These are phyloP conservation scores for Russula ochroleuca DNA, from an alignment of 768 basidiomycete species.

Conservation along the genomic window DNA sequence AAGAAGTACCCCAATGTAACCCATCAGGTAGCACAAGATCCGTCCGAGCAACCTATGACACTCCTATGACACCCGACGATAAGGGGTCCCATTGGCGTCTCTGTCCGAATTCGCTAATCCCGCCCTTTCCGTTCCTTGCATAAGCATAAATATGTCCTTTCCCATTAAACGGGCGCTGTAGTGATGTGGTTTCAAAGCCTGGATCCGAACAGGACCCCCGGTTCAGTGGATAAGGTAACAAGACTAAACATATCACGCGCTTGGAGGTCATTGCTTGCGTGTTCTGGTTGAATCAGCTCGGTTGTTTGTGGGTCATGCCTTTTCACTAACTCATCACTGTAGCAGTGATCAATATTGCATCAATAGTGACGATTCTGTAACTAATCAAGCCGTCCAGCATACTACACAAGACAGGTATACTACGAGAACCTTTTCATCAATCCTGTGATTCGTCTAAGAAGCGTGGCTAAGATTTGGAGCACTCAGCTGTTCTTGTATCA, in stretches of 20 bases:
- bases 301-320: neutral
- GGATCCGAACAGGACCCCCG: neutral
- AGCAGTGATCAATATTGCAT: too few relatives aligned
- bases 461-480: neutral
- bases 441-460: neutral
- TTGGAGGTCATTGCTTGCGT: neutral
- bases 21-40: conserved; percentile 13
- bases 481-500: neutral
- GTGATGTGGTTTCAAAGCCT: too few relatives aligned
- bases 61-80: neutral
- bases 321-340: neutral
- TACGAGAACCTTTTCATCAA: neutral
- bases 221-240: neutral
- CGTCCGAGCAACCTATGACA: conserved; percentile 11
- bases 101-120: neutral
- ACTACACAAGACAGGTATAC: neutral
- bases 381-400: neutral
- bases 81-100: neutral
- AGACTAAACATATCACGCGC: too few relatives aligned
- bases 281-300: neutral
- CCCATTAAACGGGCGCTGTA: neutral
- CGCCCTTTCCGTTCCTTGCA: neutral
- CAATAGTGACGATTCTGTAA: neutral
- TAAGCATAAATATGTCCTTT: neutral
- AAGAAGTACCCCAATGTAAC: neutral